phyloP scores from a whole-genome alignment of 2,329 filamentous ascomycete species.

The Penicillium frequentans region DNA sequence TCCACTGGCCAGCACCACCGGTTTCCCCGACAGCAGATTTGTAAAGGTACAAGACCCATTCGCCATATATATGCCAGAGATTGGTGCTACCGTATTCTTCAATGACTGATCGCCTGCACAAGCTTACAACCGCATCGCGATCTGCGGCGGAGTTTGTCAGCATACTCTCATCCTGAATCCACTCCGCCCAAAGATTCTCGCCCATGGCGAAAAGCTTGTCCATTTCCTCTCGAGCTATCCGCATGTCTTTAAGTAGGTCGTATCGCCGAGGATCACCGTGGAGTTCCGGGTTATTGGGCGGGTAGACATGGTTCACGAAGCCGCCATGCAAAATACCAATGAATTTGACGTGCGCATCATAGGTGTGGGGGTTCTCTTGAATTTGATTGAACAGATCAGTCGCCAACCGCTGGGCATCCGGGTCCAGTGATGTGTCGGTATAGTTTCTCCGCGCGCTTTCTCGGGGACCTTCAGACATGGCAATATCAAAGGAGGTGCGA shows the following conservation, averaged over 20 bases:
- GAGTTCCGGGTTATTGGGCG: conserved; percentile 44
- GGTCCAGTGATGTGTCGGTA: conserved; percentile 41
- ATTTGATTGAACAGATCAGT: conserved; percentile 44
- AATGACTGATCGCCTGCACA: conserved; percentile 59
- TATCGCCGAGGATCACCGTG: conserved; percentile 47
- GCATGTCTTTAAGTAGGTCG: conserved; percentile 48
- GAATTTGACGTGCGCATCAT: conserved; percentile 48
- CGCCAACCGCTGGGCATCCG: conserved; percentile 42
- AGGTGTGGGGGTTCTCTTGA: conserved; percentile 47
- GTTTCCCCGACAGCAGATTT: conserved; percentile 48
- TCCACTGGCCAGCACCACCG: conserved; percentile 39
- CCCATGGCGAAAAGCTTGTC: conserved; percentile 63
- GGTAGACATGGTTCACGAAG: conserved; percentile 49
- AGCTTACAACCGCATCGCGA: conserved; percentile 58
- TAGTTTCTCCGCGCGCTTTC: conserved; percentile 43
- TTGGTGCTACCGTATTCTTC: conserved; percentile 63
- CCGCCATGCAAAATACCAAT: conserved; percentile 49
- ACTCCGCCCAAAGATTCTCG: conserved; percentile 63
- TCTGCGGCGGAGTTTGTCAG: conserved; percentile 58
- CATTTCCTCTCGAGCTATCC: conserved; percentile 57
- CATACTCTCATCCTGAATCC: conserved; percentile 62
- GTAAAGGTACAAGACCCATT: conserved; percentile 60
- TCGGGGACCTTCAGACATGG: conserved; percentile 45
- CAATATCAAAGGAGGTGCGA: conserved; percentile 46
- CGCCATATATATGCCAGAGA: conserved; percentile 63